These are phyloP conservation scores for Acanthamoeba quina DNA, from an alignment of 208 protist species.

Conservation along the genomic window DNA sequence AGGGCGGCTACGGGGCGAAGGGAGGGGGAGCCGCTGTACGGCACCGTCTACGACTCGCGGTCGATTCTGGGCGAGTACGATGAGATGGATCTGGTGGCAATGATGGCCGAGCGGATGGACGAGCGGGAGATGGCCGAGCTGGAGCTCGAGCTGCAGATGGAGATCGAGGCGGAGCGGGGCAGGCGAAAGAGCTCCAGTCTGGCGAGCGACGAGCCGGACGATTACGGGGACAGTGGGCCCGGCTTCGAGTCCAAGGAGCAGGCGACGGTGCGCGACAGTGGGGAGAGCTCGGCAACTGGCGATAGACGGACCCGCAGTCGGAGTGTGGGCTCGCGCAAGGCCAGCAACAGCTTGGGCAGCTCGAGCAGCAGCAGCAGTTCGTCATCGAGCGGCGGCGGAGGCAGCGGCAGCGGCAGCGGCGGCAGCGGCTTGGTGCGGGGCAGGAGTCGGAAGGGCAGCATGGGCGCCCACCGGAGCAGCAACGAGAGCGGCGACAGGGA, in stretches of 20 bases:
- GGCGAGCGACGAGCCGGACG: neutral
- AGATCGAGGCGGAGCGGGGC: slow-evolving; percentile 23
- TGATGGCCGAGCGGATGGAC: slow-evolving; percentile 63
- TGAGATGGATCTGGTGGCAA: slow-evolving; percentile 48
- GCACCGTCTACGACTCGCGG: neutral
- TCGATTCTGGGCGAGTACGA: slow-evolving; percentile 29
- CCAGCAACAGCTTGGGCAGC: slow-evolving; percentile 54
- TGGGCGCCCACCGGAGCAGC: neutral
- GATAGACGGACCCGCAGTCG: neutral
- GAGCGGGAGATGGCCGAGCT: slow-evolving; percentile 37
- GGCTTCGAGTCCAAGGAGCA: neutral
- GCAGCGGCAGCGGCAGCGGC: neutral
- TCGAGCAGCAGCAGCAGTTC: slow-evolving; percentile 58
- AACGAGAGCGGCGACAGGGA: neutral
- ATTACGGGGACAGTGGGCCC: neutral
- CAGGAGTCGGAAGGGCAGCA: neutral
- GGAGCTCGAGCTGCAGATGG: slow-evolving; percentile 53
- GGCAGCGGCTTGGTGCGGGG: neutral
- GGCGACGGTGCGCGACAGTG: neutral
- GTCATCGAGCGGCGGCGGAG: neutral
- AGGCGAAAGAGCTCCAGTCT: neutral
- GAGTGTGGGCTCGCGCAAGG: neutral
- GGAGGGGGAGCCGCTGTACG: neutral
- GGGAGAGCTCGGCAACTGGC: neutral
- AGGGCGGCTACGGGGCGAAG: neutral